phyloP scores from a whole-genome alignment of 176 grass and related monocot genomes.

The Zea luxurians region DNA sequence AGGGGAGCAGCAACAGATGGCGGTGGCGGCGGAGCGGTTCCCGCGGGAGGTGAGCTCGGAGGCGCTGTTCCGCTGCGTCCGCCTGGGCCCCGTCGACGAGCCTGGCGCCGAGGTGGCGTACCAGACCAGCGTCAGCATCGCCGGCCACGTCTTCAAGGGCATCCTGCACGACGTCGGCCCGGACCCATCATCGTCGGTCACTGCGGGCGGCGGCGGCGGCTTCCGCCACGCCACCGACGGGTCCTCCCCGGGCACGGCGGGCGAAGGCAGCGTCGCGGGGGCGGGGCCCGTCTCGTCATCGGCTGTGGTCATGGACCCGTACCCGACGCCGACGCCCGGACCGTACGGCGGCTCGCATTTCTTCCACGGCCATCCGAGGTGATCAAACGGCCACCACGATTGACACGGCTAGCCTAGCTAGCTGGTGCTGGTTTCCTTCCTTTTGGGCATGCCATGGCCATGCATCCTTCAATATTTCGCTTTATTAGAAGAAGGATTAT shows the following conservation, averaged over 20 bases:
- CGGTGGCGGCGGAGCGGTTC: conserved; percentile 42
- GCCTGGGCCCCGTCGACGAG: conserved; percentile 76
- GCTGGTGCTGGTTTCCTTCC: not conserved
- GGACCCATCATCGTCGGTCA: conserved; percentile 29
- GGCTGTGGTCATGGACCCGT: conserved; percentile 82
- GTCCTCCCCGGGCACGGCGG: conserved; percentile 56
- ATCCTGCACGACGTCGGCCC: conserved; percentile 88
- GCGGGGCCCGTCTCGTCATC: conserved; percentile 50
- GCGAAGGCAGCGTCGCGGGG: conserved; percentile 26
- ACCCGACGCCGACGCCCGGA: conserved; percentile 55
- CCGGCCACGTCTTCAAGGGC: conserved; percentile 89
- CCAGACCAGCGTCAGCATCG: conserved; percentile 82
- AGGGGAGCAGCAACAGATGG: conserved; percentile 42
- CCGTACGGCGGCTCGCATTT: conserved; percentile 56
- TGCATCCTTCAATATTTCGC: not conserved
- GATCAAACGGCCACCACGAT: conserved; percentile 39
- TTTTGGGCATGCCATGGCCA: not conserved
- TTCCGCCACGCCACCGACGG: conserved; percentile 20
- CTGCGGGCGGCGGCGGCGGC: not conserved
- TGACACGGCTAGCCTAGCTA: not conserved
- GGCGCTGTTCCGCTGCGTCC: conserved; percentile 84
- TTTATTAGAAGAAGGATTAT: conserved; percentile 10
- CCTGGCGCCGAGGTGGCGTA: conserved; percentile 79
- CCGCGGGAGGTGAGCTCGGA: conserved; percentile 84
- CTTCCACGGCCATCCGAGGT: conserved; percentile 72